A percentile compares a stretch with the other conserved stretches of the same genome.
These are phyloP conservation scores for Euphorbia celastroides DNA, from an alignment of 441 rosid genomes.

Conservation along the genomic window DNA sequence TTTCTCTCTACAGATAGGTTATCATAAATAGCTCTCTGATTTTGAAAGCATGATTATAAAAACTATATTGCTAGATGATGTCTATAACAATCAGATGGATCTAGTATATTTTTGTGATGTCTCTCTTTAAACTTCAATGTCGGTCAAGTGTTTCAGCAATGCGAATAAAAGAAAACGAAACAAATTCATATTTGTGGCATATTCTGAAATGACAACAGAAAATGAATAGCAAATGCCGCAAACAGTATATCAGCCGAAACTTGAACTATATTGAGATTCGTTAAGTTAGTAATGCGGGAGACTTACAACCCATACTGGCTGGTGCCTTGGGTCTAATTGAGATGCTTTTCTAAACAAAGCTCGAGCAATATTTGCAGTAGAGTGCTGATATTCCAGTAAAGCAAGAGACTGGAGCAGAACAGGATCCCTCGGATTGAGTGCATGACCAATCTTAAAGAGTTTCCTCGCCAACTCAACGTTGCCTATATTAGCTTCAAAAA, in stretches of 20 bases:
- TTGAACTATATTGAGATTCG: not conserved
- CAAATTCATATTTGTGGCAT: no score
- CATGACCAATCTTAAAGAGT: conserved; percentile 83
- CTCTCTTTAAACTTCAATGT: no score
- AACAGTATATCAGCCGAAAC: not conserved
- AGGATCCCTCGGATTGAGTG: conserved; percentile 85
- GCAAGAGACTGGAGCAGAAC: conserved; percentile 96
- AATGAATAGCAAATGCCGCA: no score
- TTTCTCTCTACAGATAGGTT: no score
- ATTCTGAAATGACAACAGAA: no score
- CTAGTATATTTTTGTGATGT: no score
- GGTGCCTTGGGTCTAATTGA: conserved; percentile 76
- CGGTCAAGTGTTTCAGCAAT: no score
- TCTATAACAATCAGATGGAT: no score
- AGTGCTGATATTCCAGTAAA: conserved; percentile 72
- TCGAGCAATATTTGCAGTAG: conserved; percentile 71
- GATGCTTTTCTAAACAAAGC: conserved; percentile 71
- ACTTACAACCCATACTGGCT: conserved; percentile 96
- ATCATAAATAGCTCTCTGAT: no score
- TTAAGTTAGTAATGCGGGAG: conserved; percentile 3
- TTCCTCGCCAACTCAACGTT: conserved; percentile 69
- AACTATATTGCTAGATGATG: no score
- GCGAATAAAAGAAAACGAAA: no score
- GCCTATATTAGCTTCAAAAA: conserved; percentile 73
- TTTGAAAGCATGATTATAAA: no score